phyloP scores from a whole-genome alignment of 805 yeast genomes.

The Teunomyces gatunensis region DNA sequence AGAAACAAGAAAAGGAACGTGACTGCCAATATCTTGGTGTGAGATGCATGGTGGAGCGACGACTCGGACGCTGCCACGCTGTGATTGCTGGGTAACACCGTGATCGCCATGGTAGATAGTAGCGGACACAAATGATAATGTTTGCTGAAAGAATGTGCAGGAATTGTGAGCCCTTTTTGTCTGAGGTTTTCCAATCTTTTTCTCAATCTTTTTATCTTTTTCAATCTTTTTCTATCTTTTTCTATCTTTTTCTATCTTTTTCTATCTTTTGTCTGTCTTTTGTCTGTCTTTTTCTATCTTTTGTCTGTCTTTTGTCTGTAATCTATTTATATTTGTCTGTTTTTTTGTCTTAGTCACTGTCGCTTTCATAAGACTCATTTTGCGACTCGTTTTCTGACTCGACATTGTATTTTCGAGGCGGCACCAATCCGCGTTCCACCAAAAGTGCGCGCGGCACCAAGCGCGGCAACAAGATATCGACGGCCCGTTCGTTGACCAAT shows the following conservation, averaged over 20 bases:
- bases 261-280: no score
- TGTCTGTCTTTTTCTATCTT: no score
- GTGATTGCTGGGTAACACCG: slow-evolving; percentile 24
- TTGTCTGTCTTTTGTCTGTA: neutral
- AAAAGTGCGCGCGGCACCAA: slow-evolving; percentile 41
- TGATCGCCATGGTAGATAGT: slow-evolving; percentile 28
- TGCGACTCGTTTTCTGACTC: slow-evolving; percentile 7
- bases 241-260: no score
- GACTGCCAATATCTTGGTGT: slow-evolving; percentile 37
- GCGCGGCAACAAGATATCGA: slow-evolving; percentile 74
- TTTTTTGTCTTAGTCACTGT: slow-evolving; percentile 29
- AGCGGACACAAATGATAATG: neutral
- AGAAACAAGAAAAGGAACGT: slow-evolving; percentile 32
- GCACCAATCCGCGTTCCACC: slow-evolving; percentile 41
- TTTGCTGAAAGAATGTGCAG: neutral
- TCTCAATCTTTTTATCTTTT: no score
- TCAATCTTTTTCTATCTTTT: no score
- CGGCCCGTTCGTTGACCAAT: slow-evolving; percentile 53
- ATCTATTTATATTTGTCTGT: no score
- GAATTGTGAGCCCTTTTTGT: neutral
- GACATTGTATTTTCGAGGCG: slow-evolving; percentile 35
- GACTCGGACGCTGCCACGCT: slow-evolving; percentile 20
- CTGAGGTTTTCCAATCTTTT: no score
- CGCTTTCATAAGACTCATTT: slow-evolving; percentile 26
- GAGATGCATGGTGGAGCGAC: slow-evolving; percentile 26